These are phyloP conservation scores for Leccinum discolor DNA, from an alignment of 1,284 basidiomycete genomes.

Conservation along the genomic window DNA sequence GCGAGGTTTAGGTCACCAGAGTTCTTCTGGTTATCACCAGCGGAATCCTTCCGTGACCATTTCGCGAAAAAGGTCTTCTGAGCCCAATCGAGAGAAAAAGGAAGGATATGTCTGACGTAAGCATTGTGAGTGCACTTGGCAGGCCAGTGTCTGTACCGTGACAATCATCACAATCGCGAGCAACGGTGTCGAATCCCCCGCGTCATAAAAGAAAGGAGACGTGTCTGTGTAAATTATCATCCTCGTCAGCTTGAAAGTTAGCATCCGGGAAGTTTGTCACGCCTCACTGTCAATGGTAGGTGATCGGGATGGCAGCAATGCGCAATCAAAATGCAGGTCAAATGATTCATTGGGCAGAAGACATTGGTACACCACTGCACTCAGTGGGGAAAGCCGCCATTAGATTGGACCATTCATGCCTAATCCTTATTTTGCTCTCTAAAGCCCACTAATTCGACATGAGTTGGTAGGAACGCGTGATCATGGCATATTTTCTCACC, in stretches of 20 bases:
- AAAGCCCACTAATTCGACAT: conserved; percentile 46
- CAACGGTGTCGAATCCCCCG: neutral
- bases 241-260: neutral
- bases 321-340: neutral
- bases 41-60: conserved; percentile 10
- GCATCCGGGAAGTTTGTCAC: neutral
- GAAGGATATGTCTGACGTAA: neutral
- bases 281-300: neutral
- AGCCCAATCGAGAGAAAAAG: too few relatives aligned
- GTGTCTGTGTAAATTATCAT: neutral
- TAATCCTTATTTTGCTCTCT: conserved; percentile 32
- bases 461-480: neutral
- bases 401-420: conserved; percentile 2
- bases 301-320: neutral
- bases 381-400: neutral
- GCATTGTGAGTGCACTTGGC: too few relatives aligned
- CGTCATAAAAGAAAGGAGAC: neutral
- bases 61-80: neutral
- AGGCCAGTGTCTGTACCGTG: neutral
- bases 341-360: neutral
- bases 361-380: conserved; percentile 4
- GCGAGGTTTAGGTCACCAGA: neutral
- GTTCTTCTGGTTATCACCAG: conserved; percentile 8
- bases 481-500: conserved; percentile 37
- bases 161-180: neutral